These are phyloP conservation scores for Dryadomyces quercus-mongolicae DNA, from an alignment of 2,329 filamentous ascomycete species.

Conservation along the genomic window DNA sequence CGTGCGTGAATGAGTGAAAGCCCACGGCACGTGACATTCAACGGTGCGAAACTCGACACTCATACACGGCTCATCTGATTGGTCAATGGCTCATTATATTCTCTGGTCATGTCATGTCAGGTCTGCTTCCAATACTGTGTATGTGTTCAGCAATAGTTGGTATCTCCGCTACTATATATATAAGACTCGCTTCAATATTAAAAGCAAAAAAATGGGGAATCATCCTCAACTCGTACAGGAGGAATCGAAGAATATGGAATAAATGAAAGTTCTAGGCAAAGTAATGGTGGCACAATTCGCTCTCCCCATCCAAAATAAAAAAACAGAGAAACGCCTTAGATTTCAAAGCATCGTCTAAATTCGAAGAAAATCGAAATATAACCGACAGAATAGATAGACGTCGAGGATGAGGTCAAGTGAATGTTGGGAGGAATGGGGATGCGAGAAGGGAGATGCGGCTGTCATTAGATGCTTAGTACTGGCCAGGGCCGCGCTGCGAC, in stretches of 20 bases:
- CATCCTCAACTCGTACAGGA: not conserved
- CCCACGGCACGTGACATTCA: not conserved
- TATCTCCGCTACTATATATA: not conserved
- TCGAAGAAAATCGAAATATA: not conserved
- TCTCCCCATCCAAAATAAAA: not conserved
- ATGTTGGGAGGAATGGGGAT: not conserved
- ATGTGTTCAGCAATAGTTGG: not conserved
- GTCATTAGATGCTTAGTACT: conserved; percentile 6
- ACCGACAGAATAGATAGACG: not conserved
- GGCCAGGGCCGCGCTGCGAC: conserved; percentile 9
- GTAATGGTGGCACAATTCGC: not conserved
- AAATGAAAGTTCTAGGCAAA: not conserved
- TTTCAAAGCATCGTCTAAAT: not conserved
- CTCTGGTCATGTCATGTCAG: too few relatives aligned
- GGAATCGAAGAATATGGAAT: not conserved
- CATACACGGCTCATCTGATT: not conserved
- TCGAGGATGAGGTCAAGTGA: not conserved
- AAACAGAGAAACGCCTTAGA: not conserved
- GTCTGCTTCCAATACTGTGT: not conserved
- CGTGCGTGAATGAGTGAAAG: not conserved
- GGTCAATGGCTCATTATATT: not conserved
- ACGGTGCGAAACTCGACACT: not conserved
- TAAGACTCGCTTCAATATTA: not conserved
- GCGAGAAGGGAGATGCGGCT: not conserved
- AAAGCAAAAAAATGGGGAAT: not conserved